Conservation (phyloP, 2,329 filamentous ascomycete species). For the Purpureocillium lavendulum region DNA sequence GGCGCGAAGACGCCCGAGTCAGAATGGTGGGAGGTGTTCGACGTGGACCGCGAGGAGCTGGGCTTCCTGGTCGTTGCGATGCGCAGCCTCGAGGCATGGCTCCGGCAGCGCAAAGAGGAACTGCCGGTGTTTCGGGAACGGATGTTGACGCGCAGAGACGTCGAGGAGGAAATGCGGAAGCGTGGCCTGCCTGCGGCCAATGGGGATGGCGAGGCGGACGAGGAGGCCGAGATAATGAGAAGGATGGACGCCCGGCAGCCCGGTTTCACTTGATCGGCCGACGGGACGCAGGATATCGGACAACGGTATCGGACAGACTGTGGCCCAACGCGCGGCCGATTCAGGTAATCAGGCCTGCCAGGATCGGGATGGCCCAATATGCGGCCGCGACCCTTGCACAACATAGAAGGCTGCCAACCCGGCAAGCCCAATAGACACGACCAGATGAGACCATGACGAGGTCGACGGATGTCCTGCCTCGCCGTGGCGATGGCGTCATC, state of each 20-base stretch:
- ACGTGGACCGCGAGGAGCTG: conserved; percentile 87
- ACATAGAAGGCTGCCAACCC: too few relatives aligned
- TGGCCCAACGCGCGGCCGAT: too few relatives aligned
- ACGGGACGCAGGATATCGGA: too few relatives aligned
- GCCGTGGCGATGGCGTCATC: too few relatives aligned
- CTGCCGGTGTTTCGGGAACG: conserved; percentile 38
- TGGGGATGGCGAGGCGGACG: conserved; percentile 22
- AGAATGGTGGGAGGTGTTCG: conserved; percentile 98
- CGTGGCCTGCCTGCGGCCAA: conserved; percentile 31
- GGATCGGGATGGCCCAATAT: too few relatives aligned
- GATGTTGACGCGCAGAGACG: conserved; percentile 48
- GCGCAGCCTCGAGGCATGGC: conserved; percentile 68
- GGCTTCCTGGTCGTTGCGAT: conserved; percentile 86
- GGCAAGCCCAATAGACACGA: too few relatives aligned
- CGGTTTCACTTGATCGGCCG: background rate
- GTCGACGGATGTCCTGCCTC: too few relatives aligned
- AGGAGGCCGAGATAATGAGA: conserved; percentile 36
- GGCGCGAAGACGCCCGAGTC: conserved; percentile 71
- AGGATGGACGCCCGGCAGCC: conserved; percentile 21
- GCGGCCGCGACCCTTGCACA: too few relatives aligned
- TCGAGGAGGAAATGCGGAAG: conserved; percentile 53
- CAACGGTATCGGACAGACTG: too few relatives aligned
- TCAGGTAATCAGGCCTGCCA: too few relatives aligned
- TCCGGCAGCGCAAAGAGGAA: conserved; percentile 47
- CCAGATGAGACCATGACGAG: too few relatives aligned